A percentile compares a stretch with the other conserved stretches of the same genome.
These are phyloP conservation scores for Eremochloa ophiuroides DNA, from an alignment of 176 grass and related monocot species.

Conservation along the genomic window DNA sequence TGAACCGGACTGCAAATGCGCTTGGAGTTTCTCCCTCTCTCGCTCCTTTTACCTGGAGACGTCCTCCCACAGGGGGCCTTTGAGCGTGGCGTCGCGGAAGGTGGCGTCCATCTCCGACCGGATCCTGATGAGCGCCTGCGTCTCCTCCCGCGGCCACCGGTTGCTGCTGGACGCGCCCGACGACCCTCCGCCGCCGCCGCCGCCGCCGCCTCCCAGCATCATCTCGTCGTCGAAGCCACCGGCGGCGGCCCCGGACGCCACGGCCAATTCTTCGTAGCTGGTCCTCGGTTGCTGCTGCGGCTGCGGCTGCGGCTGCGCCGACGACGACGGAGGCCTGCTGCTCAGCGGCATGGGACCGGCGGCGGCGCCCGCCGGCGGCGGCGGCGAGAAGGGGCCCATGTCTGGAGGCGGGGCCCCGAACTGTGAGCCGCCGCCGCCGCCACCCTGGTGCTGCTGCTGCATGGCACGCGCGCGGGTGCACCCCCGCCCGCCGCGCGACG, in stretches of 20 bases:
- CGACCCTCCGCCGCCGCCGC: not conserved
- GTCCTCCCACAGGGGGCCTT: slow-evolving; percentile 87
- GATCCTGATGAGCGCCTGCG: slow-evolving; percentile 92
- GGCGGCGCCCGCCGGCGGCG: not conserved
- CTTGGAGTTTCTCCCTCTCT: not conserved
- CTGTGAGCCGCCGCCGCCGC: slow-evolving; percentile 27
- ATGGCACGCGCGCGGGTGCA: slow-evolving; percentile 27
- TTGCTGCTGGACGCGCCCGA: slow-evolving; percentile 44
- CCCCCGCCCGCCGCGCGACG: not conserved
- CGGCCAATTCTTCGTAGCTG: slow-evolving; percentile 9
- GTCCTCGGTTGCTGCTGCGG: not conserved
- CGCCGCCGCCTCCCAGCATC: not conserved
- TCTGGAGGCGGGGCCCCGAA: slow-evolving; percentile 30
- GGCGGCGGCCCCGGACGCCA: not conserved
- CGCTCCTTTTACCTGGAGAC: slow-evolving; percentile 57
- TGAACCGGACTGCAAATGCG: slow-evolving; percentile 12
- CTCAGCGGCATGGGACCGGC: slow-evolving; percentile 34
- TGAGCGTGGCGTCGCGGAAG: slow-evolving; percentile 95
- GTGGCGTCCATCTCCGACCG: slow-evolving; percentile 93
- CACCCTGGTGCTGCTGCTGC: slow-evolving; percentile 46
- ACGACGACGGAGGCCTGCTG: slow-evolving; percentile 16
- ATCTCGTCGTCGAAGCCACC: slow-evolving; percentile 44
- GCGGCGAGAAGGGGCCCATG: slow-evolving; percentile 43
- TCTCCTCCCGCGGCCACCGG: slow-evolving; percentile 93
- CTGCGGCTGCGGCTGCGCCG: not conserved